Percentiles rank a stretch among this genome's conserved stretches.
phyloP scores from a whole-genome alignment of 202 grass and related monocot genomes.

The Sporobolus alterniflorus region DNA sequence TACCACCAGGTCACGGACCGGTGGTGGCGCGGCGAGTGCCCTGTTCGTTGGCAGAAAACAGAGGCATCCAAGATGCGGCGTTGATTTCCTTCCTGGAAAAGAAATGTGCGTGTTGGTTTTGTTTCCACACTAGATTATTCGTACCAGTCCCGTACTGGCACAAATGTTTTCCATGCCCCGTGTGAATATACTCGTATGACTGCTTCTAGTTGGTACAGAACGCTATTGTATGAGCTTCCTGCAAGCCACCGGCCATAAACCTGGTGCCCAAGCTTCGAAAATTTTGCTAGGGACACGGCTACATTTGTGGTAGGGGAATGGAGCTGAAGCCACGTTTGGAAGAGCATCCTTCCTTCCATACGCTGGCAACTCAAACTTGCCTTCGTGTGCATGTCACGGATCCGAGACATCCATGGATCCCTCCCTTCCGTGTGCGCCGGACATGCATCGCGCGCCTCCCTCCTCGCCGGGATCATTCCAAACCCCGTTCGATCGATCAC shows the following conservation, averaged over 20 bases:
- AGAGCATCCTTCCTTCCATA: conserved; percentile 47
- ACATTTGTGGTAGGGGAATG: background rate
- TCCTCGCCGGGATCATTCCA: background rate
- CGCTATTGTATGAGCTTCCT: too few relatives aligned
- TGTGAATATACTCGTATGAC: too few relatives aligned
- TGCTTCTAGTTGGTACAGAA: too few relatives aligned
- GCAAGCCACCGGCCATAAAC: too few relatives aligned
- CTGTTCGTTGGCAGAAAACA: background rate
- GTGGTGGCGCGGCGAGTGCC: background rate
- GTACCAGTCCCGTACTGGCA: too few relatives aligned
- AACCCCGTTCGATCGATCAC: background rate
- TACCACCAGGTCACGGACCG: background rate
- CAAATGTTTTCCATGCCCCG: too few relatives aligned
- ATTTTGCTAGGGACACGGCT: too few relatives aligned
- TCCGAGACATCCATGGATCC: too few relatives aligned
- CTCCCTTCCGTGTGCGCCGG: conserved; percentile 47
- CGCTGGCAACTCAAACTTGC: conserved; percentile 37
- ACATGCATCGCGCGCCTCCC: conserved; percentile 17
- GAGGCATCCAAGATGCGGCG: background rate
- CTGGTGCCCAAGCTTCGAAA: too few relatives aligned
- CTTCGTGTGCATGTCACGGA: too few relatives aligned
- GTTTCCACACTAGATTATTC: too few relatives aligned
- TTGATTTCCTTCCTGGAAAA: background rate
- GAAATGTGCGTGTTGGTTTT: background rate
- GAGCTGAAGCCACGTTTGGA: conserved; percentile 36